These are phyloP conservation scores for Fraxinus ornus DNA, from an alignment of 305 asterid species.

Conservation along the genomic window DNA sequence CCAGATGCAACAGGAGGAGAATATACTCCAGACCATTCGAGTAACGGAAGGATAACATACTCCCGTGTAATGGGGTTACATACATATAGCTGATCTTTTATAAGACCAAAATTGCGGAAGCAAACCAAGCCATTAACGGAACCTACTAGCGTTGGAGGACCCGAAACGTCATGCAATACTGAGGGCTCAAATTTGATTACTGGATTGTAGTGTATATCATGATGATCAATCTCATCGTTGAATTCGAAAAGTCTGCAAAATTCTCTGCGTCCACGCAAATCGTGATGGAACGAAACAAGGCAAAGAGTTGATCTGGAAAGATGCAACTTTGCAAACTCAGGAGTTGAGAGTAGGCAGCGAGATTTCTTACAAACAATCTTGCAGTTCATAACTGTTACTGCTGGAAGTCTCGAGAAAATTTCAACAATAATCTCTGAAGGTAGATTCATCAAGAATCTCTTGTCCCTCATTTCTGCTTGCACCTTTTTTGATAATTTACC, in stretches of 20 bases:
- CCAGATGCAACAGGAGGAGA: slow-evolving; percentile 29
- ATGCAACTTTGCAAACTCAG: slow-evolving; percentile 32
- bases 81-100: background rate
- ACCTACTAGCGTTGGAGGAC: slow-evolving; percentile 12
- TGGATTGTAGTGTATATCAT: slow-evolving; percentile 26
- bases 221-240: slow-evolving; percentile 32
- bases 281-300: slow-evolving; percentile 5
- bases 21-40: background rate
- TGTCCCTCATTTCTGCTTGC: background rate
- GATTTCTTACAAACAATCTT: slow-evolving; percentile 40
- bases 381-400: slow-evolving; percentile 28
- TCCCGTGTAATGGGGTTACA: slow-evolving; percentile 51
- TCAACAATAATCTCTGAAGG: slow-evolving; percentile 35
- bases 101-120: background rate
- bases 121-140: slow-evolving; percentile 42
- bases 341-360: slow-evolving; percentile 23
- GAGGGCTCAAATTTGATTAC: slow-evolving; percentile 10
- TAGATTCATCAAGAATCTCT: slow-evolving; percentile 27
- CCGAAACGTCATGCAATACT: background rate
- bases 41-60: slow-evolving; percentile 19
- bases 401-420: slow-evolving; percentile 43
- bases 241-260: slow-evolving; percentile 26
- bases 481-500: background rate
- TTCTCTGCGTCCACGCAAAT: background rate
- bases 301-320: slow-evolving; percentile 30